Conservation (phyloP, 495 filamentous ascomycete genomes). For the Tuber microsphaerosporum region DNA sequence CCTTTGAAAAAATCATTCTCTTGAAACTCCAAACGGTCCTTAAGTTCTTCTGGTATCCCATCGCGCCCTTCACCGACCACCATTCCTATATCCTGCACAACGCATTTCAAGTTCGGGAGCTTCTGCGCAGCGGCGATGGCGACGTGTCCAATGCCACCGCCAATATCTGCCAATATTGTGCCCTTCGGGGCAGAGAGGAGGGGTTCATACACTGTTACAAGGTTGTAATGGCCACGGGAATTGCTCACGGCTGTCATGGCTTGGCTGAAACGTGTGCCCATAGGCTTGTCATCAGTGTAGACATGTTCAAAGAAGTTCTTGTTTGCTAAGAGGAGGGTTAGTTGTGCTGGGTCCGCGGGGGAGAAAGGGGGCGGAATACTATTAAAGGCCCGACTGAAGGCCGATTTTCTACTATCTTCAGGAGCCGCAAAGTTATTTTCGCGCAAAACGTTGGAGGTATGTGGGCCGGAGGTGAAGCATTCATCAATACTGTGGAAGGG, state of each 20-base stretch:
- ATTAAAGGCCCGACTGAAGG: slow-evolving; percentile 12
- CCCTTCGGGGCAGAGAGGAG: slow-evolving; percentile 9
- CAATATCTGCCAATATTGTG: slow-evolving; percentile 42
- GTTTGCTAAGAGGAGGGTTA: slow-evolving; percentile 5
- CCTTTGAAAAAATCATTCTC: slow-evolving; percentile 27
- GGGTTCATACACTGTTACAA: neutral
- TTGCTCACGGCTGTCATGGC: neutral
- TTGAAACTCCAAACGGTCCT: slow-evolving; percentile 11
- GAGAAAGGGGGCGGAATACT: neutral
- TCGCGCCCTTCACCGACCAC: slow-evolving; percentile 12
- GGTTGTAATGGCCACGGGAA: neutral
- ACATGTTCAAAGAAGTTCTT: slow-evolving; percentile 12
- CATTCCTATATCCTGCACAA: slow-evolving; percentile 42
- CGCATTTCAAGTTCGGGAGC: slow-evolving; percentile 32
- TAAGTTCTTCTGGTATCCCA: slow-evolving; percentile 7
- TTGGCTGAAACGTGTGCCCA: slow-evolving; percentile 8
- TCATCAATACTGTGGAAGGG: neutral
- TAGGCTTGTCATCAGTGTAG: slow-evolving; percentile 1
- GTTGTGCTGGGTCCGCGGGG: neutral
- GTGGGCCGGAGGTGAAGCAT: neutral
- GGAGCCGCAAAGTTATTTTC: slow-evolving; percentile 10
- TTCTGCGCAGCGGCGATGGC: slow-evolving; percentile 23
- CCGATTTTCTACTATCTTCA: slow-evolving; percentile 9
- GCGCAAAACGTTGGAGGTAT: neutral
- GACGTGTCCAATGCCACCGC: slow-evolving; percentile 42